A percentile compares a stretch with the other conserved stretches of the same genome.
phyloP scores from a whole-genome alignment of 2,329 filamentous ascomycete genomes.

The Keithomyces neogunnii region DNA sequence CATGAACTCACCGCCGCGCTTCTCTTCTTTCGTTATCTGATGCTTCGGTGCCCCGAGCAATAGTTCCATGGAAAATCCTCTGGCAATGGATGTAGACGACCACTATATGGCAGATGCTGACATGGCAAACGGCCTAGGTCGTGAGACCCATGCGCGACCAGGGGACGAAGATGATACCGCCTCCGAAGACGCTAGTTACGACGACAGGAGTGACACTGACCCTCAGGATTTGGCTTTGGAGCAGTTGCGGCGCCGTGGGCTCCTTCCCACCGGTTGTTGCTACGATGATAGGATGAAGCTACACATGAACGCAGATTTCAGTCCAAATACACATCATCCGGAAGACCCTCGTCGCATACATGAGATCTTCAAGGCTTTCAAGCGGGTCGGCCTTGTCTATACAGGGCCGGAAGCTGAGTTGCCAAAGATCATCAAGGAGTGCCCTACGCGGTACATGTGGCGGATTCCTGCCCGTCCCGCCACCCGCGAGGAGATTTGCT shows the following conservation, averaged over 20 bases:
- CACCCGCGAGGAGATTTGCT: slow-evolving; percentile 68
- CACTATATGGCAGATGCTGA: slow-evolving; percentile 34
- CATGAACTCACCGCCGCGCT: background rate
- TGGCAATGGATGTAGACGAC: slow-evolving; percentile 34
- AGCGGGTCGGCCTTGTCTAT: slow-evolving; percentile 69
- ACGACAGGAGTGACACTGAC: slow-evolving; percentile 26
- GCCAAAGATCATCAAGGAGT: slow-evolving; percentile 39
- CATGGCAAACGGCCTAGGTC: slow-evolving; percentile 16
- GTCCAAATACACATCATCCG: slow-evolving; percentile 71
- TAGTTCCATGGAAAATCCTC: slow-evolving; percentile 11
- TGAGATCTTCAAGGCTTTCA: slow-evolving; percentile 85
- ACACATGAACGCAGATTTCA: slow-evolving; percentile 77
- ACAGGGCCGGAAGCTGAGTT: slow-evolving; percentile 48
- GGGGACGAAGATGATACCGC: slow-evolving; percentile 22
- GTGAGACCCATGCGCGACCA: slow-evolving; percentile 11
- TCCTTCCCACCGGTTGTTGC: slow-evolving; percentile 66
- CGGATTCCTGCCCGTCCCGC: slow-evolving; percentile 74
- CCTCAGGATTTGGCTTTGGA: slow-evolving; percentile 28
- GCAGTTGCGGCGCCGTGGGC: slow-evolving; percentile 33
- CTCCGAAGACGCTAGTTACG: slow-evolving; percentile 24
- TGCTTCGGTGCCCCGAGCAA: background rate
- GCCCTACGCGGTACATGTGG: slow-evolving; percentile 57
- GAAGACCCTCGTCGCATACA: slow-evolving; percentile 91
- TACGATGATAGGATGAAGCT: slow-evolving; percentile 96
- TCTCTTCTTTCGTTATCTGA: background rate